A percentile compares a stretch with the other conserved stretches of the same genome.
Evolutionary conservation across 495 filamentous ascomycete species (phyloP).

Genomic region (Penicillium turbatum): DNA sequence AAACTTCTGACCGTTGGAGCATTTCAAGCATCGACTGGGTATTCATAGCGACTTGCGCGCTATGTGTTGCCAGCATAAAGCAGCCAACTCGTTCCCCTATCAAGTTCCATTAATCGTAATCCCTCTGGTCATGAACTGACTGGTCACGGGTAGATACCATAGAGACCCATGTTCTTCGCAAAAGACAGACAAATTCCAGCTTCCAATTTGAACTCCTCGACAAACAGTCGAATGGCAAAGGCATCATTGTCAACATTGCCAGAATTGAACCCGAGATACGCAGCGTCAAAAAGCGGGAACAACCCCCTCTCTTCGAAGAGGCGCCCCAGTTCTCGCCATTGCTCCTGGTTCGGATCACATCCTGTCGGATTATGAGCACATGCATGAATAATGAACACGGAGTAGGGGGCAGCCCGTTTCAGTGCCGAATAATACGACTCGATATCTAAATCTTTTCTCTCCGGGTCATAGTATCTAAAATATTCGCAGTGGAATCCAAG

Average conservation of each 20-base stretch:
- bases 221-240: conserved; percentile 39
- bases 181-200: conserved; percentile 36
- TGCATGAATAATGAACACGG: conserved; percentile 41
- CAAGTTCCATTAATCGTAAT: not conserved
- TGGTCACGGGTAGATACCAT: conserved; percentile 25
- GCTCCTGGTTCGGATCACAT: conserved; percentile 35
- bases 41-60: conserved; percentile 17
- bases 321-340: conserved; percentile 39
- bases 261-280: conserved; percentile 44
- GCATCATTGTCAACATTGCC: conserved; percentile 41
- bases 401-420: conserved; percentile 17
- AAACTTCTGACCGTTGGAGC: conserved; percentile 38
- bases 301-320: conserved; percentile 28
- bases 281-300: conserved; percentile 44
- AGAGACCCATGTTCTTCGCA: conserved; percentile 49
- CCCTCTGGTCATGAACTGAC: not conserved
- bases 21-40: conserved; percentile 29
- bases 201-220: conserved; percentile 26
- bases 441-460: conserved; percentile 18
- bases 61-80: conserved; percentile 13
- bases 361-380: conserved; percentile 49
- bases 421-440: conserved; percentile 20
- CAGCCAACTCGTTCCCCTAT: conserved; percentile 31
- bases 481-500: conserved; percentile 27
- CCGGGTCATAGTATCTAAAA: conserved; percentile 26